Percentiles rank a stretch among this genome's conserved stretches.
phyloP scores from a whole-genome alignment of 768 basidiomycete species.

The Rhodotorula kratochvilovae region DNA sequence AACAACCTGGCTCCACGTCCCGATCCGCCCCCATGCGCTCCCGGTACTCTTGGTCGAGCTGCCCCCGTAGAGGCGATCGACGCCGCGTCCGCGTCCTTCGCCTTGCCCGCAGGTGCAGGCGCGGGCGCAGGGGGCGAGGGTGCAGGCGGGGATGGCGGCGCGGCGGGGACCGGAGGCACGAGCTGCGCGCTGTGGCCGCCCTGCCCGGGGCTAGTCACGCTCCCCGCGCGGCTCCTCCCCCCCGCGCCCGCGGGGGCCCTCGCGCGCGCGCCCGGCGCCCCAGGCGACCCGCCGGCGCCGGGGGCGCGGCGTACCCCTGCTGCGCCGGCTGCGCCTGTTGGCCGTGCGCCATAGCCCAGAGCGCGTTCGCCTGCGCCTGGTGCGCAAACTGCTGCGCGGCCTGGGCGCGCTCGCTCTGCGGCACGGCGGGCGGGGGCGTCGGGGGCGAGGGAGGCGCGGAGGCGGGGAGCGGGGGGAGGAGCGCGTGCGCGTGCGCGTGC shows the following conservation, averaged over 20 bases:
- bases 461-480: neutral
- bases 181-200: no score
- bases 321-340: neutral
- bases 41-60: neutral
- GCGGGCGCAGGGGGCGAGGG: neutral
- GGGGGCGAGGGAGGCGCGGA: slow-evolving; percentile 3
- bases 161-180: no score
- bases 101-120: neutral
- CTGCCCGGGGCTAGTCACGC: no score
- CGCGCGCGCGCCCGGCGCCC: no score
- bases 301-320: neutral
- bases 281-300: neutral
- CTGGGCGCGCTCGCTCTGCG: slow-evolving; percentile 1
- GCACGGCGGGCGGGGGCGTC: neutral
- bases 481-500: neutral
- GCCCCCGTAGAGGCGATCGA: neutral
- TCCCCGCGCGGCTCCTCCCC: no score
- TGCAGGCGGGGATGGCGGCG: neutral
- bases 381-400: slow-evolving; percentile 35
- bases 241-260: no score
- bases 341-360: slow-evolving; percentile 13
- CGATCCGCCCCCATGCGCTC: neutral
- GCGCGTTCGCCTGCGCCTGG: slow-evolving; percentile 24
- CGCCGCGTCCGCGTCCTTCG: neutral
- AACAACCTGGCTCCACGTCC: slow-evolving; percentile 3